Percentiles rank a stretch among this genome's conserved stretches.
phyloP scores from a whole-genome alignment of 495 filamentous ascomycete species.

The Glutinoglossum americanum region DNA sequence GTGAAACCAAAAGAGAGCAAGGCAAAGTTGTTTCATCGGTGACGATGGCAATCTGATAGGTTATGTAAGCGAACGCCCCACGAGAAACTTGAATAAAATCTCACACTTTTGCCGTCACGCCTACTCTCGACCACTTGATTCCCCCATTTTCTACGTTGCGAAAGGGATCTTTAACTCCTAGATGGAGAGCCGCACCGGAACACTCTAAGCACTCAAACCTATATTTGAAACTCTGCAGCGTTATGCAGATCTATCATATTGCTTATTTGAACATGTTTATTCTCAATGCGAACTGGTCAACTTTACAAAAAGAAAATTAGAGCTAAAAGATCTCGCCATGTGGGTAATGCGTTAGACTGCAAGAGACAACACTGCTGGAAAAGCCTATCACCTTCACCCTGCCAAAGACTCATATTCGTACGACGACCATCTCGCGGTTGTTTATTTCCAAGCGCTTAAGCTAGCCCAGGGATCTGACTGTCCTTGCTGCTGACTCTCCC shows the following conservation, averaged over 20 bases:
- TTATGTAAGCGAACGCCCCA: too few species aligned
- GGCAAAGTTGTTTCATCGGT: too few species aligned
- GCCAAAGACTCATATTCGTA: neutral
- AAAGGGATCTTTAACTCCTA: too few species aligned
- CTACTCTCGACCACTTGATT: too few species aligned
- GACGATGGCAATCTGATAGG: too few species aligned
- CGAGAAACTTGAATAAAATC: too few species aligned
- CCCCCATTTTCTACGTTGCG: too few species aligned
- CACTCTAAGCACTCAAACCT: too few species aligned
- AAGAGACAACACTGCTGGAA: neutral
- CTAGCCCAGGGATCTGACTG: conserved; percentile 66
- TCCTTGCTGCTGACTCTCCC: conserved; percentile 22
- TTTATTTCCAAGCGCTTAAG: conserved; percentile 63
- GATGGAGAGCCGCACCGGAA: too few species aligned
- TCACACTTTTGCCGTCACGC: too few species aligned
- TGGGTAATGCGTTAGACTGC: neutral
- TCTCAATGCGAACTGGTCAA: neutral
- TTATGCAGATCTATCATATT: neutral
- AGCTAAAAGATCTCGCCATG: neutral
- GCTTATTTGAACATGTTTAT: neutral
- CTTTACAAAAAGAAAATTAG: conserved; percentile 2
- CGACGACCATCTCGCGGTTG: neutral
- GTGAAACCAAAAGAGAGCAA: too few species aligned
- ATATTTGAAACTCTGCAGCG: neutral
- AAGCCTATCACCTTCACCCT: neutral